A percentile compares a stretch with the other conserved stretches of the same genome.
These are phyloP conservation scores for Babesia microti DNA, from an alignment of 169 alveolate genomes.

Conservation along the genomic window DNA sequence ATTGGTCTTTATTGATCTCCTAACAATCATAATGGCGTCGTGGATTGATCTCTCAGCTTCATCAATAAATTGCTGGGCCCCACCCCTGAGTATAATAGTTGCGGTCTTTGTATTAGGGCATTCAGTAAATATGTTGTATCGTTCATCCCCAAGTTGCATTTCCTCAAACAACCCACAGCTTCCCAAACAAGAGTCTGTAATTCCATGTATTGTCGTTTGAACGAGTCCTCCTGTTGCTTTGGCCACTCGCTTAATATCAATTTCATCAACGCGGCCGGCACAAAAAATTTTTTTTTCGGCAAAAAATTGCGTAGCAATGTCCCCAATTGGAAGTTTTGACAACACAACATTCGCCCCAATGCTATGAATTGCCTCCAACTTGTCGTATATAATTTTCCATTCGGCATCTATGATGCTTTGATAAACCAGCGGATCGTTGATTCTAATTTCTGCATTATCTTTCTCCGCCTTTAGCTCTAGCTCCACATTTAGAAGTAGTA, in stretches of 20 bases:
- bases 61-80: constrained; percentile 94
- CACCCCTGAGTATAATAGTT: constrained; percentile 93
- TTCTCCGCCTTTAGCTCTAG: constrained; percentile 95
- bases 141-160: constrained; percentile 90
- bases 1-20: constrained; percentile 82
- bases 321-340: constrained; percentile 95
- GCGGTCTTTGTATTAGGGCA: constrained; percentile 84
- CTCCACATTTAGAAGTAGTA: constrained; percentile 86
- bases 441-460: constrained; percentile 96
- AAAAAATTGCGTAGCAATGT: constrained; percentile 96
- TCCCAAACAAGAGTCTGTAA: constrained; percentile 66
- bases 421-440: constrained; percentile 75
- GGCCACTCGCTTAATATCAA: constrained; percentile 84
- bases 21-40: constrained; percentile 92
- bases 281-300: constrained; percentile 91
- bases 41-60: constrained; percentile 94
- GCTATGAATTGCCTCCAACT: constrained; percentile 79
- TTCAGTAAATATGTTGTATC: constrained; percentile 88
- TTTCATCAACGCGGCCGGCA: constrained; percentile 96
- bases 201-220: constrained; percentile 85
- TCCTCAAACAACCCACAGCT: constrained; percentile 93
- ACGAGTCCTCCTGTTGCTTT: constrained; percentile 92
- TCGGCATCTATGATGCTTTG: constrained; percentile 96
- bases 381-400: constrained; percentile 90
- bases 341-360: constrained; percentile 88